These are phyloP conservation scores for Monosporascus sp. DNA, from an alignment of 2,329 filamentous ascomycete genomes.

Conservation along the genomic window DNA sequence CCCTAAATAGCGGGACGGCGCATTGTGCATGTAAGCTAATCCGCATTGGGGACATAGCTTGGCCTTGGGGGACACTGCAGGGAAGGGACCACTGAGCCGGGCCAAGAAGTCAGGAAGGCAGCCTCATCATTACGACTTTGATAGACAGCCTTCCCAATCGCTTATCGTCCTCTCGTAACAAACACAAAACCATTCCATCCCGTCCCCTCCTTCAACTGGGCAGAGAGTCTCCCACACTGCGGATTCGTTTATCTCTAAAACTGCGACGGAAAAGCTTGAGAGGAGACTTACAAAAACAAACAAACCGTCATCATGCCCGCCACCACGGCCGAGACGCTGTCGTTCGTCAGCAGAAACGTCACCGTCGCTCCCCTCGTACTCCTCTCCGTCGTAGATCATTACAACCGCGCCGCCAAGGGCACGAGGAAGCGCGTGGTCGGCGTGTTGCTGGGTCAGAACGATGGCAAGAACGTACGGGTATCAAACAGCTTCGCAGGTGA, in stretches of 20 bases:
- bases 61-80: background rate
- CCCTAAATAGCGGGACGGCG: background rate
- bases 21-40: background rate
- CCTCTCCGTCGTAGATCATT: conserved; percentile 96
- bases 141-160: conserved; percentile 3
- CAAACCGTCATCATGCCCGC: conserved; percentile 65
- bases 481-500: conserved; percentile 98
- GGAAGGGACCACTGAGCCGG: no score
- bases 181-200: no score
- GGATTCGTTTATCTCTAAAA: no score
- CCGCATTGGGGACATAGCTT: background rate
- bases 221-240: no score
- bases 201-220: no score
- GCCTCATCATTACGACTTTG: conserved; percentile 3
- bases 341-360: conserved; percentile 88
- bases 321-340: conserved; percentile 94
- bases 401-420: conserved; percentile 87
- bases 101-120: background rate
- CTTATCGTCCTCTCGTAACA: background rate
- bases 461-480: conserved; percentile 91
- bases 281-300: background rate
- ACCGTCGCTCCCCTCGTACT: conserved; percentile 97
- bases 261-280: background rate
- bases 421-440: conserved; percentile 85
- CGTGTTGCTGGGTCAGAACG: conserved; percentile 90